Base-by-base conservation (phyloP, 2,329 filamentous ascomycete genomes). In the Thielaviopsis euricoi region DNA sequence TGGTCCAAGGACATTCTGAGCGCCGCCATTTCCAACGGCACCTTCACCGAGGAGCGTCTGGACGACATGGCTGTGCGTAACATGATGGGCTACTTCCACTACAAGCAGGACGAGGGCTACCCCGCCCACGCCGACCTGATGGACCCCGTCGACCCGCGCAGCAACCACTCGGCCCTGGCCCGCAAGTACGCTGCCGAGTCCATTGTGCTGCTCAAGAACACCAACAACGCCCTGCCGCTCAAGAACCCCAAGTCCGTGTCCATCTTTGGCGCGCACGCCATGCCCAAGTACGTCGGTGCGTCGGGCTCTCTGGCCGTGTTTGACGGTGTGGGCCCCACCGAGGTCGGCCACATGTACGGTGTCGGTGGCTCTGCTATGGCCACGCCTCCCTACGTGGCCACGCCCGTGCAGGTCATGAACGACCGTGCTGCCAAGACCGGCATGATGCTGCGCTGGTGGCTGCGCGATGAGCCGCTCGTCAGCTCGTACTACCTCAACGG, bases 141-240 rank as follows among this genome's bases (percentile, higher is more conserved):
- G 59, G 62, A 64, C 0, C 69, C 75, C 25, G 70, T 83, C 10
- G 76, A 84, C 62, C 80, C 74, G 2, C 59, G 59, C 22, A 67
- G 71, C 3, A 66, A 67, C 48, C 61, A 65, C 1, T 67, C 69
- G 0, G 65, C 81, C 0, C 64, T 82, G 0, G 71, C 79, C 19
- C 77, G 79, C 5, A 71, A 75, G 6, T 66, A 80, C 46, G 75
- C 67, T 17, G 67, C 70, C 15, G 69, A 68, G 59, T 83, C 83
- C 21, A 84, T 79, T 13, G 80, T 89, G 17, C 75, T 91, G 1
- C 73, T 91, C 61, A 91, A 90, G 75, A 90, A 90, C 69, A 71
- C 71, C 29, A 75, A 75, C 61, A 76, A 75, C 40, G 74, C 75
- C 1, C 73, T 89, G 6, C 85, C 85, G 0, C 71, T 81, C 43